Evolutionary conservation across 352 stramenopile genomes (phyloP), one percentile per base, ranked within the genome.

Genomic region (Phytophthora constricta): DNA sequence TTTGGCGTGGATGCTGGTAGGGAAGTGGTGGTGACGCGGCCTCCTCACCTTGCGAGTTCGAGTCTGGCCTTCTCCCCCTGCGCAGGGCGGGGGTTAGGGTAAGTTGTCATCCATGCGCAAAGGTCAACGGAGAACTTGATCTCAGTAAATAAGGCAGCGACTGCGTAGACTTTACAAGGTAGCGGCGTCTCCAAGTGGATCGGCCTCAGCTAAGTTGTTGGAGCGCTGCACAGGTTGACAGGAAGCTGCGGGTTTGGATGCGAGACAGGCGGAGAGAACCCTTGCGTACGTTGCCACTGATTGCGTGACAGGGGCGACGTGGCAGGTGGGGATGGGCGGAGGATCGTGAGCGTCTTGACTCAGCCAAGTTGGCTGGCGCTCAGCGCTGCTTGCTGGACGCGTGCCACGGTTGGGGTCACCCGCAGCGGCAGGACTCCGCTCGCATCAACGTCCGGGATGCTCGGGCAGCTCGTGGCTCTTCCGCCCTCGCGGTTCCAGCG

Each of bases 11-110:
- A 57, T 41, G 20, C 20, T 34, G 41, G 23, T 41, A 42, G 25
- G 37, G 43, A 61, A 53, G n/a, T 70, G 54, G 58, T 66, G 58
- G 63, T 76, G 68, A 76, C 68, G 68, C 68, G 68, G 68, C 68
- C 58, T 70, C 4, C 68, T 72, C 68, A 70, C 63, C 7, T 28
- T 66, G 50, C 26, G 13, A 8, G 51, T 76, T 76, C 51, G 67
- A 37, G 31, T 13, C 7, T 37, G 31, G n/a, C n/a, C 31, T 13
- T 7, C 31, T 1, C 31, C 31, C 7, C 13, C 7, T 7, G 31
- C 31, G 31, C 31, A 7, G 13, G 31, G 13, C 31, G 31, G 31
- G 31, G 13, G 31, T 37, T 37, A 11, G 31, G 13, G 31, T n/a
- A n/a, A n/a, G n/a, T n/a, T n/a, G n/a, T n/a, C n/a, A n/a, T n/a